Evolutionary conservation across 306 rosid genomes (phyloP).

Genomic region (Amphicarpaea edgeworthii): DNA sequence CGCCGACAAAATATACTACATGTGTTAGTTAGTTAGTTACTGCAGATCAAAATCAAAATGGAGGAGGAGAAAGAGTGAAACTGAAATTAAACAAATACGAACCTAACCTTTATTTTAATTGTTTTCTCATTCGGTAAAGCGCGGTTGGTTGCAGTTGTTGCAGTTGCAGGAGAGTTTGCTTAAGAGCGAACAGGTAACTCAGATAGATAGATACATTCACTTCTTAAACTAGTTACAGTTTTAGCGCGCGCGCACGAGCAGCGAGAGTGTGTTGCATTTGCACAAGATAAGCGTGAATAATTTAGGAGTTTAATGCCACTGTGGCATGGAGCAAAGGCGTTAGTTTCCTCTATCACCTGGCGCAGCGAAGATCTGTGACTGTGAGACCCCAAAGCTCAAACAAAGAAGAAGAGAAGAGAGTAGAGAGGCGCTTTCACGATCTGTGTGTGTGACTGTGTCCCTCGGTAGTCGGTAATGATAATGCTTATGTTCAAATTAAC

Average conservation of each 20-base stretch:
- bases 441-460: slow-evolving; percentile 43
- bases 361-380: slow-evolving; percentile 36
- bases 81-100: slow-evolving; percentile 27
- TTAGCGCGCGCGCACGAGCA: slow-evolving; percentile 11
- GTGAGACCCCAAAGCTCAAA: slow-evolving; percentile 21
- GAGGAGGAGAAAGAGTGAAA: slow-evolving; percentile 38
- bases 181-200: slow-evolving; percentile 38
- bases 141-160: slow-evolving; percentile 16
- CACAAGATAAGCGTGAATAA: slow-evolving; percentile 15
- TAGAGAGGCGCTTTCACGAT: slow-evolving; percentile 67
- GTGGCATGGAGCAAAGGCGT: slow-evolving; percentile 28
- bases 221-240: slow-evolving; percentile 24
- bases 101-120: slow-evolving; percentile 37
- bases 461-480: slow-evolving; percentile 40
- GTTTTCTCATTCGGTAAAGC: neutral
- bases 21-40: neutral
- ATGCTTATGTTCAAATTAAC: slow-evolving; percentile 53
- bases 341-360: slow-evolving; percentile 30
- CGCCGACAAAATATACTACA: neutral
- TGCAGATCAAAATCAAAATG: slow-evolving; percentile 24
- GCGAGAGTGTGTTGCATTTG: slow-evolving; percentile 2
- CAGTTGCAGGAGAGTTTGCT: slow-evolving; percentile 37
- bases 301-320: slow-evolving; percentile 30
- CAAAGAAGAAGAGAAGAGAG: slow-evolving; percentile 32
- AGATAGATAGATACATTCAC: slow-evolving; percentile 32